These are phyloP conservation scores for Nemania sp. DNA, from an alignment of 2,329 filamentous ascomycete species.

Conservation along the genomic window DNA sequence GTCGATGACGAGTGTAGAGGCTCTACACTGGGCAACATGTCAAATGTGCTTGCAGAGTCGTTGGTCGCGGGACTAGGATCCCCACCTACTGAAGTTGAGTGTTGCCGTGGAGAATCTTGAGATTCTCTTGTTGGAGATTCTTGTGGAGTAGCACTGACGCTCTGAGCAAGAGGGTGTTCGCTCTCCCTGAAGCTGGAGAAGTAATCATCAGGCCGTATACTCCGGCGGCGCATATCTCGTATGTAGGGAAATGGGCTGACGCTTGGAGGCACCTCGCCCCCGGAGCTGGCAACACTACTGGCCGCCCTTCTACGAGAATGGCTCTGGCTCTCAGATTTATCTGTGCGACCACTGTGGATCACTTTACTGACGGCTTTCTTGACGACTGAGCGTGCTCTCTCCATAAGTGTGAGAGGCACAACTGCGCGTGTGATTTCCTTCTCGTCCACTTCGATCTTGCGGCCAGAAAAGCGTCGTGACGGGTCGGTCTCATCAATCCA, in stretches of 20 bases:
- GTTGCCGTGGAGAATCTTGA: constrained; percentile 41
- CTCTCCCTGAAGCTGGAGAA: constrained; percentile 52
- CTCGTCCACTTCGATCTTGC: constrained; percentile 89
- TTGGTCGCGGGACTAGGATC: constrained; percentile 41
- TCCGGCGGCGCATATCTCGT: constrained; percentile 56
- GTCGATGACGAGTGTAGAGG: constrained; percentile 38
- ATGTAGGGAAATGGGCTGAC: constrained; percentile 56
- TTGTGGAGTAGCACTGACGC: constrained; percentile 71
- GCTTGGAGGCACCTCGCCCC: constrained; percentile 54
- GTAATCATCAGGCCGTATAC: constrained; percentile 58
- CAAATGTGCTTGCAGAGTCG: constrained; percentile 43
- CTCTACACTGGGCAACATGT: constrained; percentile 41
- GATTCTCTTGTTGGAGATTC: constrained; percentile 42
- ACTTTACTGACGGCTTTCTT: constrained; percentile 68
- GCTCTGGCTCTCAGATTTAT: constrained; percentile 60
- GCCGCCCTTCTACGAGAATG: constrained; percentile 57
- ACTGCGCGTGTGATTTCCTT: constrained; percentile 89
- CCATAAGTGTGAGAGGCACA: constrained; percentile 83
- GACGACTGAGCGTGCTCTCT: constrained; percentile 79
- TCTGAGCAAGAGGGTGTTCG: constrained; percentile 77
- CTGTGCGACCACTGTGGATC: constrained; percentile 61
- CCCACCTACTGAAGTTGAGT: constrained; percentile 45
- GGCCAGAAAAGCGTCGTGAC: constrained; percentile 72
- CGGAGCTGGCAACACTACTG: constrained; percentile 68
- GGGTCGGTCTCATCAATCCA: constrained; percentile 98